These are phyloP conservation scores for Phoma sp. DNA, from an alignment of 2,329 filamentous ascomycete species.

Conservation along the genomic window DNA sequence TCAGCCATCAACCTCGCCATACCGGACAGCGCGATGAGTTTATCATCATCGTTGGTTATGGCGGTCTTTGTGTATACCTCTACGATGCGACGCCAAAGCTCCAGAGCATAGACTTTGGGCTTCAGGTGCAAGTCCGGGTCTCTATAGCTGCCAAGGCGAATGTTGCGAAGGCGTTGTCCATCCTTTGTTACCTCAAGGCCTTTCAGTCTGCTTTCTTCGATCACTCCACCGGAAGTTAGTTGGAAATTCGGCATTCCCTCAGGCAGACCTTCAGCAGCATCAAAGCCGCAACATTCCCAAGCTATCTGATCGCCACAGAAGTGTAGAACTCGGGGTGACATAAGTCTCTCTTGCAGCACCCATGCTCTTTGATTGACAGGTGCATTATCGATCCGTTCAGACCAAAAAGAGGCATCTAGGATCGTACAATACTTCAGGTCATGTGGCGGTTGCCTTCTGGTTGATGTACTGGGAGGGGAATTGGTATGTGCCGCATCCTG, in stretches of 20 bases:
- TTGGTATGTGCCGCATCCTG: too few species aligned
- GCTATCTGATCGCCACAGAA: slow-evolving; percentile 26
- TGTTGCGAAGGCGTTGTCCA: too few species aligned
- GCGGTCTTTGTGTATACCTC: neutral
- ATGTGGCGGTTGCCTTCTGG: too few species aligned
- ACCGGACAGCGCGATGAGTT: slow-evolving; percentile 2
- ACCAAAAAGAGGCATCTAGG: slow-evolving; percentile 12
- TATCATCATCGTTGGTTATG: neutral
- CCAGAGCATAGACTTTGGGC: too few species aligned
- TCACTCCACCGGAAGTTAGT: neutral
- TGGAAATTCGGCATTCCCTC: too few species aligned
- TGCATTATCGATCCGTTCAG: slow-evolving; percentile 17
- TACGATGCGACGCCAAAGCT: neutral
- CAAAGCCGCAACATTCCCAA: slow-evolving; percentile 28
- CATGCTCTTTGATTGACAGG: slow-evolving; percentile 30
- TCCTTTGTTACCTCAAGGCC: too few species aligned
- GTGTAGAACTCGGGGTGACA: slow-evolving; percentile 29
- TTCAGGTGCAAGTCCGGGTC: too few species aligned
- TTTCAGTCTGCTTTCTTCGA: neutral
- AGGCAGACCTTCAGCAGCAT: neutral
- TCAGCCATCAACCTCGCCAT: neutral
- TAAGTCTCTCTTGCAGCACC: slow-evolving; percentile 32
- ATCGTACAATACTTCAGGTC: neutral
- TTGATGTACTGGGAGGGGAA: too few species aligned
- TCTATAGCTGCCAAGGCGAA: too few species aligned